Evolutionary conservation across 371 early-diverging fungal species (phyloP).

Genomic region (Saksenaea oblongispora): DNA sequence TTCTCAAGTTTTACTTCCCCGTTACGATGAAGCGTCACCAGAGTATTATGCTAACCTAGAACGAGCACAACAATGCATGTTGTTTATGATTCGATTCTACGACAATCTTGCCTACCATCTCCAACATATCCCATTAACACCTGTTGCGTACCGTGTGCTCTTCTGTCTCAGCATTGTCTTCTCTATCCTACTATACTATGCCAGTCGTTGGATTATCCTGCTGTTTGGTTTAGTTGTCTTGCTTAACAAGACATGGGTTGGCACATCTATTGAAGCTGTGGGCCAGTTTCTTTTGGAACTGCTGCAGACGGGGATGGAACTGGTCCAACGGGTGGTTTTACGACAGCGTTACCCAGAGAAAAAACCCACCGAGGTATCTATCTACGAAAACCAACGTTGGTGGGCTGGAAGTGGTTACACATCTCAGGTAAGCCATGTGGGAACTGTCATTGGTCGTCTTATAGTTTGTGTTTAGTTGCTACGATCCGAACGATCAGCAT

Average conservation of each 20-base stretch:
- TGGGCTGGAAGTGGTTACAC: slow-evolving; percentile 21
- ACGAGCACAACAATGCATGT: slow-evolving; percentile 34
- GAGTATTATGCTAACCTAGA: slow-evolving; percentile 42
- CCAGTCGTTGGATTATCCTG: slow-evolving; percentile 19
- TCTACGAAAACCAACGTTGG: slow-evolving; percentile 36
- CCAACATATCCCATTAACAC: slow-evolving; percentile 22
- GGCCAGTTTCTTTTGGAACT: neutral
- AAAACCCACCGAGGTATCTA: slow-evolving; percentile 14
- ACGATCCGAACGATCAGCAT: slow-evolving; percentile 25
- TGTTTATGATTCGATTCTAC: slow-evolving; percentile 35
- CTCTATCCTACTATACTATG: slow-evolving; percentile 6
- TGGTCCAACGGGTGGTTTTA: neutral
- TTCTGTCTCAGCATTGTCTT: neutral
- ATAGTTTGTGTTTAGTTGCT: slow-evolving; percentile 15
- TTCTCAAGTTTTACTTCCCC: slow-evolving; percentile 32
- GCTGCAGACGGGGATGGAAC: slow-evolving; percentile 7
- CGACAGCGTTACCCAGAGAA: slow-evolving; percentile 2
- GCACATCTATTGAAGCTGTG: slow-evolving; percentile 10
- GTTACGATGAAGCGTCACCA: slow-evolving; percentile 35
- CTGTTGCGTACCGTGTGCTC: slow-evolving; percentile 20
- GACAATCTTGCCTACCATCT: slow-evolving; percentile 43
- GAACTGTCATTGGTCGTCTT: neutral
- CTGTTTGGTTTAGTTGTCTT: slow-evolving; percentile 14
- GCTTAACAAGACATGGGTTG: slow-evolving; percentile 23
- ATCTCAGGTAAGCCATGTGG: slow-evolving; percentile 14